Evolutionary conservation across 768 basidiomycete species (phyloP).

Genomic region (Tricholoma bakamatsutake): DNA sequence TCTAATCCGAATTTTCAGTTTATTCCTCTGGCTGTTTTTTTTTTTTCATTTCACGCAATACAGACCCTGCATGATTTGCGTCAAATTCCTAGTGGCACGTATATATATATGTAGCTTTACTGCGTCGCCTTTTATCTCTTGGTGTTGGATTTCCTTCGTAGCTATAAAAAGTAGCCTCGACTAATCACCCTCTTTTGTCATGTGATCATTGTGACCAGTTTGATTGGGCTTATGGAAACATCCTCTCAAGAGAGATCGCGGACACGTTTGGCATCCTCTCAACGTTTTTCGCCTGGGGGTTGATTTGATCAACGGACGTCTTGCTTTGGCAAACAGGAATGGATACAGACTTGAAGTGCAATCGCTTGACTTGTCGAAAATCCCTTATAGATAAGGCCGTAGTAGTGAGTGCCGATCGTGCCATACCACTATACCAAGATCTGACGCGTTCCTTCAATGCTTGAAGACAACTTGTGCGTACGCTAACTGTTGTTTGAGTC

Average conservation of each 20-base stretch:
- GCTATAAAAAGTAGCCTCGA: background rate
- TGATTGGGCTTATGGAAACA: too few species aligned
- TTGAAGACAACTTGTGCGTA: slow-evolving; percentile 21
- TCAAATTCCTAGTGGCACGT: background rate
- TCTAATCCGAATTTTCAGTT: too few species aligned
- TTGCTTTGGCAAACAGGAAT: slow-evolving; percentile 26
- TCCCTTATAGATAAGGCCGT: slow-evolving; percentile 73
- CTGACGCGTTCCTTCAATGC: background rate
- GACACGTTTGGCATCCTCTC: background rate
- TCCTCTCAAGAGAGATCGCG: background rate
- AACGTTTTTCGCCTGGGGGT: background rate
- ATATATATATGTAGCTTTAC: background rate
- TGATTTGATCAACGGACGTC: background rate
- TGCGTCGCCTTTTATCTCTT: background rate
- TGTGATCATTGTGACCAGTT: background rate
- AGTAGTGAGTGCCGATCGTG: slow-evolving; percentile 51
- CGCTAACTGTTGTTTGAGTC: background rate
- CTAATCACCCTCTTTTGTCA: background rate
- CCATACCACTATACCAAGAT: background rate
- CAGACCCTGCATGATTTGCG: slow-evolving; percentile 6
- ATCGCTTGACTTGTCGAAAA: slow-evolving; percentile 70
- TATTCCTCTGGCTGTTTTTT: slow-evolving; percentile 1
- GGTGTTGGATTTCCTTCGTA: background rate
- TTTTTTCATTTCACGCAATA: background rate
- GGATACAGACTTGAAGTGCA: slow-evolving; percentile 76